These are phyloP conservation scores for Colletotrichum sp. DNA, from an alignment of 2,329 filamentous ascomycete species.

Conservation along the genomic window DNA sequence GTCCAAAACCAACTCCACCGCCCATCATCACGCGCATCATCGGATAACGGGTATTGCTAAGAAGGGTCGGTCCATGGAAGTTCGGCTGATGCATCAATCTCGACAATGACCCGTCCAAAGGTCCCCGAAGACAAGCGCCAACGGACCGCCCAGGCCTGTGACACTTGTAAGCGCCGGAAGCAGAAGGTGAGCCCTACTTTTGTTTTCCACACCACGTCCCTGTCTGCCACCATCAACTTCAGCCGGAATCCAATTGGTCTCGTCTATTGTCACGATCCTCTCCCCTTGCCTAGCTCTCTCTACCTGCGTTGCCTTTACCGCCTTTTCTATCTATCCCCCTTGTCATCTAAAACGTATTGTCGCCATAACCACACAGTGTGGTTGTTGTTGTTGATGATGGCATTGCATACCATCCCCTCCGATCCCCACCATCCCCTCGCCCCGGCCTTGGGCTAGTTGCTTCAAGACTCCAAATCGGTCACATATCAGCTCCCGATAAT, in stretches of 20 bases:
- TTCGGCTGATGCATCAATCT: constrained; percentile 24
- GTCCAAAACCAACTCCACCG: constrained; percentile 8
- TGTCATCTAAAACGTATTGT: not conserved
- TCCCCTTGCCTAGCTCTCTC: not conserved
- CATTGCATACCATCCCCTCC: not conserved
- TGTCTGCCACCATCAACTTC: not conserved
- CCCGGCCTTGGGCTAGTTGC: constrained; percentile 1
- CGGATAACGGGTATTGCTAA: constrained; percentile 20
- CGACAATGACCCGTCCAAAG: constrained; percentile 55
- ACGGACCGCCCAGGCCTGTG: constrained; percentile 68
- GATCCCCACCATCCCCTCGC: not conserved
- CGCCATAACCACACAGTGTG: not conserved
- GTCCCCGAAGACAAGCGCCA: constrained; percentile 65
- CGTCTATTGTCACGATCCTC: not conserved
- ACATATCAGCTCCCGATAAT: not conserved
- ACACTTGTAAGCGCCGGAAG: constrained; percentile 69
- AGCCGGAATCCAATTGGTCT: not conserved
- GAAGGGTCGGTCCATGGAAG: constrained; percentile 9
- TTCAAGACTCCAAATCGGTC: not conserved
- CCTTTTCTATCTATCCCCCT: not conserved
- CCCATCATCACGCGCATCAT: not conserved
- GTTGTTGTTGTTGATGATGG: not conserved
- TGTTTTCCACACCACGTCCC: not conserved
- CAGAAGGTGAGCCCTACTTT: constrained; percentile 61
- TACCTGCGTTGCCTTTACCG: not conserved